Base-by-base conservation (phyloP, 129 eudicot genomes). In the Arctium minus region DNA sequence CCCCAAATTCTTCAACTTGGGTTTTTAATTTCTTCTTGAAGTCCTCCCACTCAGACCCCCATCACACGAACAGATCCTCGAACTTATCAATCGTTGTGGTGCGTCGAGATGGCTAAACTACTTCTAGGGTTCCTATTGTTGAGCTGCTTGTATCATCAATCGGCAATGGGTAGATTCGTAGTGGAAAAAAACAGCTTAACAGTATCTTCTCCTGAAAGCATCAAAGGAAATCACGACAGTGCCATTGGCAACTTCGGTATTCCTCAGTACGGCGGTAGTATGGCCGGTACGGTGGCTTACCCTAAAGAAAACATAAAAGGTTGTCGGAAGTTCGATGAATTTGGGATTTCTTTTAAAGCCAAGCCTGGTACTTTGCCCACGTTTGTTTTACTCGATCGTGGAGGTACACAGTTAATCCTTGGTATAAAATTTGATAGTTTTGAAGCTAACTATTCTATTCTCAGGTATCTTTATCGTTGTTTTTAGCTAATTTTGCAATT, bases 191-290 rank as follows among this genome's bases (percentile, higher is more conserved):
- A 95, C 86, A 95, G 97, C 83, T 90, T 95, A 79, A 89, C 88
- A 37, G 97, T 95, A 22, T 81, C 87, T 6, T 92, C 98, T 35
- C 97, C 97, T 2, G 97, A 92, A 18, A 85, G 79, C 46, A 86
- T 95, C 11, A 92, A 88, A 76, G 98, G 97, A 0, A 91, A 84
- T 35, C 90, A 91, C 50, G 98, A 95, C 36, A 91, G 88, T 84
- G 99, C 99, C 4, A 92, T 95, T 83, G 99, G 99, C 2, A 96
- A 96, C 88, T 96, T 96, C 72, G 97, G 98, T 50, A 93, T 95
- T 12, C 97, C 98, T 36, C 97, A 95, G 73, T 92, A 95, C 77
- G 97, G 97, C 3, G 98, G 98, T 12, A 95, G 94, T 81, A 91
- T 95, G 98, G 94, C 97, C 69, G 97, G 97, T 0, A 91, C 90